Evolutionary conservation across 164 flowering plant species (phyloP).

Genomic region (Buxus sempervirens): DNA sequence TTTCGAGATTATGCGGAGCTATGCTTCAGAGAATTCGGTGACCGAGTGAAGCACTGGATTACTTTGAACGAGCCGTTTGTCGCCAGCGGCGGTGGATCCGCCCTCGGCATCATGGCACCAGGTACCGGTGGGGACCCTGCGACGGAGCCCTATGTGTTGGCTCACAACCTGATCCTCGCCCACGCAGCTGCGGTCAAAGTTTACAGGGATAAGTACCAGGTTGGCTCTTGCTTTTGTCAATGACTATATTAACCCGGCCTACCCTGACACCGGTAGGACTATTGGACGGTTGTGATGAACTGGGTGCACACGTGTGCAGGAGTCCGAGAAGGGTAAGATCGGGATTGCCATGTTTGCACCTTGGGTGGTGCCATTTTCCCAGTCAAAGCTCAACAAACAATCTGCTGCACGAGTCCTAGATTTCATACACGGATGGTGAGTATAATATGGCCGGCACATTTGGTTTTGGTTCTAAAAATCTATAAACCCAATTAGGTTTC

Average conservation of each 20-base stretch:
- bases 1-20: slow-evolving; percentile 39
- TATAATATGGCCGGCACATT: no score
- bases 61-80: no score
- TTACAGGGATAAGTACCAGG: slow-evolving; percentile 41
- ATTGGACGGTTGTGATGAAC: no score
- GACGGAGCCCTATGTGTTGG: slow-evolving; percentile 46
- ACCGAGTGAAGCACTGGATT: no score
- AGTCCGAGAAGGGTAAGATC: slow-evolving; percentile 34
- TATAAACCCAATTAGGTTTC: no score
- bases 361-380: slow-evolving; percentile 32
- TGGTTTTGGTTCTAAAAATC: no score
- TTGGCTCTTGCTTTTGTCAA: no score
- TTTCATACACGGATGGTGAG: slow-evolving; percentile 52
- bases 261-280: no score
- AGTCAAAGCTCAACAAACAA: slow-evolving; percentile 11
- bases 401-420: slow-evolving; percentile 43
- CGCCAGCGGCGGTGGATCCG: slow-evolving; percentile 22
- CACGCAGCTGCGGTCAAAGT: slow-evolving; percentile 42
- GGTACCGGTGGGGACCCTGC: slow-evolving; percentile 33
- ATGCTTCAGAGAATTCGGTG: slow-evolving; percentile 47
- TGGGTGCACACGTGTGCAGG: slow-evolving; percentile 19
- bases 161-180: slow-evolving; percentile 32
- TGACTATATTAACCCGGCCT: no score
- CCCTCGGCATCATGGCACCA: slow-evolving; percentile 32
- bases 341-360: slow-evolving; percentile 17